Evolutionary conservation across 768 basidiomycete species (phyloP).

Genomic region (Suillus discolor): DNA sequence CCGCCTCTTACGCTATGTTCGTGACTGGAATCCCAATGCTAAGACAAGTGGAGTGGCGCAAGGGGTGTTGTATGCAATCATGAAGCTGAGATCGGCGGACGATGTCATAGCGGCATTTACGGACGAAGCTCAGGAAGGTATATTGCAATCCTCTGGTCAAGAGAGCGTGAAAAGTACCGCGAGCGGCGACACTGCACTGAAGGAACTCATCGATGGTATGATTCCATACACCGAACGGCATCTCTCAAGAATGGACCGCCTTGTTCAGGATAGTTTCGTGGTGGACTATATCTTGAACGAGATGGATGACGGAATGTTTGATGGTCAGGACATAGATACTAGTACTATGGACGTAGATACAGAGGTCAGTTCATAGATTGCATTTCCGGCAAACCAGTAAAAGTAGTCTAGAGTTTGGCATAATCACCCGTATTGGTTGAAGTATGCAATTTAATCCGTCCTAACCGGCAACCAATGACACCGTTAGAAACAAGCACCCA

Average conservation of each 20-base stretch:
- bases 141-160: conserved; percentile 27
- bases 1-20: conserved; percentile 76
- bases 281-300: conserved; percentile 87
- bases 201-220: conserved; percentile 81
- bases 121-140: conserved; percentile 19
- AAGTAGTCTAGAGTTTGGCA: conserved; percentile 19
- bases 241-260: conserved; percentile 76
- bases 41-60: conserved; percentile 87
- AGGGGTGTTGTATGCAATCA: conserved; percentile 73
- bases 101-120: conserved; percentile 72
- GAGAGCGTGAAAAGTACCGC: conserved; percentile 28
- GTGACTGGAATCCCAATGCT: conserved; percentile 96
- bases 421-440: background rate
- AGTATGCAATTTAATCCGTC: conserved; percentile 27
- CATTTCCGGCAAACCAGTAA: conserved; percentile 4
- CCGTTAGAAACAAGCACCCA: conserved; percentile 73
- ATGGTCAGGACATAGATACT: conserved; percentile 43
- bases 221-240: conserved; percentile 97
- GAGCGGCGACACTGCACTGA: conserved; percentile 41
- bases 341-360: conserved; percentile 45
- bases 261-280: conserved; percentile 95
- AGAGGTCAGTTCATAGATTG: conserved; percentile 5
- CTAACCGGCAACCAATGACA: conserved; percentile 68
- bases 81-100: conserved; percentile 76
- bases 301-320: conserved; percentile 83